These are phyloP conservation scores for Kodamaea ohmeri DNA, from an alignment of 1,139 yeast genomes.

Conservation along the genomic window DNA sequence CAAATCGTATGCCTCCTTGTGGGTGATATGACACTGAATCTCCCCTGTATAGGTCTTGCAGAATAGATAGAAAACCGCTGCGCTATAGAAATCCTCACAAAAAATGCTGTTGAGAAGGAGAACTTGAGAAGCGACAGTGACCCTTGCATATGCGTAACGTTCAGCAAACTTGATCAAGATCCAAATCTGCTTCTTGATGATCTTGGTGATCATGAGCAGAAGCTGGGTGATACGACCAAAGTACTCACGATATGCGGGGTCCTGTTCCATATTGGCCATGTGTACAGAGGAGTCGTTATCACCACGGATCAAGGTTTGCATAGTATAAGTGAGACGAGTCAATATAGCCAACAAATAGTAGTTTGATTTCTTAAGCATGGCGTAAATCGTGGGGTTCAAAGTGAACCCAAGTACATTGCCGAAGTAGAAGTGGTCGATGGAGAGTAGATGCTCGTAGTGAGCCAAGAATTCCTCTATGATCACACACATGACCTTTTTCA, in stretches of 20 bases:
- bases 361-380: slow-evolving; percentile 16
- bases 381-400: slow-evolving; percentile 17
- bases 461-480: slow-evolving; percentile 18
- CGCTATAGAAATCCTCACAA: slow-evolving; percentile 13
- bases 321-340: slow-evolving; percentile 16
- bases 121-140: slow-evolving; percentile 10
- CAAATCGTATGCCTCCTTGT: slow-evolving; percentile 13
- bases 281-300: slow-evolving; percentile 15
- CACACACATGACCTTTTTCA: slow-evolving; percentile 16
- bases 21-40: slow-evolving; percentile 12
- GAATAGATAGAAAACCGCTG: slow-evolving; percentile 12
- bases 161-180: slow-evolving; percentile 18
- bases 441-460: slow-evolving; percentile 15
- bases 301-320: slow-evolving; percentile 13
- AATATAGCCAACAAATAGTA: slow-evolving; percentile 16
- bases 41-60: slow-evolving; percentile 13
- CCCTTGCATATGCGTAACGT: slow-evolving; percentile 19
- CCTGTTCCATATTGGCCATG: slow-evolving; percentile 11
- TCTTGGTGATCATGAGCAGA: slow-evolving; percentile 16
- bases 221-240: slow-evolving; percentile 16
- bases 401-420: slow-evolving; percentile 14
- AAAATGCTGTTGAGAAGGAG: slow-evolving; percentile 11
- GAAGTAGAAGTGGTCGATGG: slow-evolving; percentile 15
- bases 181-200: slow-evolving; percentile 16
- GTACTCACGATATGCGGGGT: slow-evolving; percentile 13